Conservation (phyloP, 805 yeast genomes). For the Wickerhamomyces ciferrii region DNA sequence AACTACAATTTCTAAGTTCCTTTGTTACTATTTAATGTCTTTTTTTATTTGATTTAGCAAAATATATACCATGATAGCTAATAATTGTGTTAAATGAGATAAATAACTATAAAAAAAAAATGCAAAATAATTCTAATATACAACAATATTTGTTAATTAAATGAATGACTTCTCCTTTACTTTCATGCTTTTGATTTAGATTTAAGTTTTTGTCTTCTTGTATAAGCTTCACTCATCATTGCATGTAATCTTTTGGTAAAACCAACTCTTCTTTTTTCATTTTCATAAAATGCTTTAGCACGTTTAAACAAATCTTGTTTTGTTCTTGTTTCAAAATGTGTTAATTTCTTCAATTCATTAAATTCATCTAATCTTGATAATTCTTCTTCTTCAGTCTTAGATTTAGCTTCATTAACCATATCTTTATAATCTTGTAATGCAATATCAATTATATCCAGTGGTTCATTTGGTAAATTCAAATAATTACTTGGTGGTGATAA, state of each 20-base stretch:
- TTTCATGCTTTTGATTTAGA: neutral
- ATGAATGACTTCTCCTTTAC: too few relatives aligned
- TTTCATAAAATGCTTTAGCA: slow-evolving; percentile 4
- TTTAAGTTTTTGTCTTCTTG: slow-evolving; percentile 1
- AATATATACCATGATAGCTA: too few relatives aligned
- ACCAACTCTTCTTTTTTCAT: slow-evolving; percentile 1
- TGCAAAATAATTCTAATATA: too few relatives aligned
- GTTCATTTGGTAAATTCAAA: neutral
- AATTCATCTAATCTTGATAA: neutral
- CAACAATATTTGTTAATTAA: too few relatives aligned
- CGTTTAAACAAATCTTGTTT: slow-evolving; percentile 11
- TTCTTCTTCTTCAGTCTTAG: neutral
- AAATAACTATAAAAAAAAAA: too few relatives aligned
- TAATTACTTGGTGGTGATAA: slow-evolving; percentile 3
- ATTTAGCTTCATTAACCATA: neutral
- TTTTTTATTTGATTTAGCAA: too few relatives aligned
- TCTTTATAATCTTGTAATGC: neutral
- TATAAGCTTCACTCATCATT: slow-evolving; percentile 6
- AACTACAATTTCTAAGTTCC: too few relatives aligned
- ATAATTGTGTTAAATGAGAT: too few relatives aligned
- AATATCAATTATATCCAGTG: neutral
- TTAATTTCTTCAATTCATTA: slow-evolving; percentile 4
- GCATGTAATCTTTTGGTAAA: slow-evolving; percentile 6
- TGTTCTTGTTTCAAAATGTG: slow-evolving; percentile 5
- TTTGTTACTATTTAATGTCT: too few relatives aligned